phyloP scores from a whole-genome alignment of 1,139 yeast genomes.

The Hanseniaspora uvarum region DNA sequence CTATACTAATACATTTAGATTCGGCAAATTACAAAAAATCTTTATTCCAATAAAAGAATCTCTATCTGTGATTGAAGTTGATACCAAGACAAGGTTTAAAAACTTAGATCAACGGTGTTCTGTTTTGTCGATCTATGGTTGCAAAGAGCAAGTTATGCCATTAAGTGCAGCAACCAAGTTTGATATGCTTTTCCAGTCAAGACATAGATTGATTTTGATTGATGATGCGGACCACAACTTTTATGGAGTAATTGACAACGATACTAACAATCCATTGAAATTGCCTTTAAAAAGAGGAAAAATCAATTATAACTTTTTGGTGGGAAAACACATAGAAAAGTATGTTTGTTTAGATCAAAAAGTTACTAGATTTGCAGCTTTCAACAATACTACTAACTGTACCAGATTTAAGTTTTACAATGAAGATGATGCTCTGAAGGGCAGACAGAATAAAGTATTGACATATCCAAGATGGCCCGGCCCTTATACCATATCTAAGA shows the following conservation, averaged over 20 bases:
- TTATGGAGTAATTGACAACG: slow-evolving; percentile 40
- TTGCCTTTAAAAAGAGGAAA: slow-evolving; percentile 40
- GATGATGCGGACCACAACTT: slow-evolving; percentile 74
- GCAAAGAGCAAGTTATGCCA: slow-evolving; percentile 56
- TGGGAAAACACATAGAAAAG: slow-evolving; percentile 42
- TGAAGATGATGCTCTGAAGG: slow-evolving; percentile 19
- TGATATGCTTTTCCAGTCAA: slow-evolving; percentile 47
- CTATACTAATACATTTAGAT: slow-evolving; percentile 36
- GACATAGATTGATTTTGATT: slow-evolving; percentile 51
- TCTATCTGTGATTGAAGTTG: slow-evolving; percentile 42
- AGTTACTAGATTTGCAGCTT: slow-evolving; percentile 39
- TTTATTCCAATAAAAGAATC: slow-evolving; percentile 47
- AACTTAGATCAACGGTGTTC: slow-evolving; percentile 41
- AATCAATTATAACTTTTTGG: slow-evolving; percentile 51
- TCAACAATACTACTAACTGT: slow-evolving; percentile 20
- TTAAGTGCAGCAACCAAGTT: slow-evolving; percentile 49
- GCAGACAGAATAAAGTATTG: slow-evolving; percentile 44
- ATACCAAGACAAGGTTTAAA: slow-evolving; percentile 35
- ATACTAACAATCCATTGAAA: slow-evolving; percentile 32
- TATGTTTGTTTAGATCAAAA: slow-evolving; percentile 46
- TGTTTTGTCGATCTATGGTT: slow-evolving; percentile 63
- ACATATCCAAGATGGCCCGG: slow-evolving; percentile 39
- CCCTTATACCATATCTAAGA: slow-evolving; percentile 26
- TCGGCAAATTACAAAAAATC: slow-evolving; percentile 39
- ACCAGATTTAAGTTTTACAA: slow-evolving; percentile 1